Percentiles rank a stretch among this genome's conserved stretches.
Conservation (phyloP, 2,329 filamentous ascomycete species). For the Aspergillus versicolor region DNA sequence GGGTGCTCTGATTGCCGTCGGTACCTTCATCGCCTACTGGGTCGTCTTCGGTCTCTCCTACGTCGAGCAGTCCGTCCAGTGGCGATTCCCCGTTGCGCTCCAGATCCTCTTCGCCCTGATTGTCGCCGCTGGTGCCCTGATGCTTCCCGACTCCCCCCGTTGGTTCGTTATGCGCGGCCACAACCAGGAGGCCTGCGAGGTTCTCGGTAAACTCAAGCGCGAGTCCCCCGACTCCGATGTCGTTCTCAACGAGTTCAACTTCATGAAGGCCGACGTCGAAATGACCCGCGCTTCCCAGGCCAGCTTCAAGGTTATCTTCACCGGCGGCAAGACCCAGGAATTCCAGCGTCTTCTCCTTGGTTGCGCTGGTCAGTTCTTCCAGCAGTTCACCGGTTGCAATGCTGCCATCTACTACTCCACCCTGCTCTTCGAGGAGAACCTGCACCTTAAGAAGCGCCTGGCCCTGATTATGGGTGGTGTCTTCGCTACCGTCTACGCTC, state of each 20-base stretch:
- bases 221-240: constrained; percentile 35
- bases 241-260: constrained; percentile 30
- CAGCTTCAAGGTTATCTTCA: constrained; percentile 27
- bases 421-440: constrained; percentile 45
- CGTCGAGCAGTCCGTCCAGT: constrained; percentile 33
- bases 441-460: constrained; percentile 23
- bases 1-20: constrained; percentile 33
- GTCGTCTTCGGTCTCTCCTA: constrained; percentile 35
- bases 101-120: constrained; percentile 44
- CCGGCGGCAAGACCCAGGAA: constrained; percentile 31
- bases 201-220: constrained; percentile 49
- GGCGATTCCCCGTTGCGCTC: constrained; percentile 49
- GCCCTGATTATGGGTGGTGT: constrained; percentile 29
- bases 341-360: constrained; percentile 32
- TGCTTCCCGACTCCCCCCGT: constrained; percentile 54
- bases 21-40: constrained; percentile 37
- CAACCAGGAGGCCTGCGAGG: constrained; percentile 46
- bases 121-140: constrained; percentile 19
- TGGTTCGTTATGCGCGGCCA: constrained; percentile 54
- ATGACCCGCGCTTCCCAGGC: constrained; percentile 32
- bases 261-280: constrained; percentile 48
- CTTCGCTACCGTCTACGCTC: constrained; percentile 27
- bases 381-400: constrained; percentile 49
- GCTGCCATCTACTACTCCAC: constrained; percentile 47
- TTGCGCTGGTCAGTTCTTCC: constrained; percentile 36